Conservation (phyloP, 306 rosid genomes). For the Neltuma alba region DNA sequence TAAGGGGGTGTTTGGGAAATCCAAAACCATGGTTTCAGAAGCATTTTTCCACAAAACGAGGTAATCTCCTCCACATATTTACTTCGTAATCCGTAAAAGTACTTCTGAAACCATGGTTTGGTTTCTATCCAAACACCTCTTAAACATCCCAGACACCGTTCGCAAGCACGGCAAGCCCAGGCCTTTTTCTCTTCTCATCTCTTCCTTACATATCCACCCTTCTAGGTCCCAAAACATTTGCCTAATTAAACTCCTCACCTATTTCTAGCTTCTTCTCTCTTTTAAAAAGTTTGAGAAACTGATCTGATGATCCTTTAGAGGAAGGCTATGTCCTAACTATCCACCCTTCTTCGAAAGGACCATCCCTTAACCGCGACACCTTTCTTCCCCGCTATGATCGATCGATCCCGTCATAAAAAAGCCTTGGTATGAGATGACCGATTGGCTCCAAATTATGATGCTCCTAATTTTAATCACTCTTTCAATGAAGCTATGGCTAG, state of each 20-base stretch:
- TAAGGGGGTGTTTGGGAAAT: no score
- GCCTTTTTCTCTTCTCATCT: conserved; percentile 47
- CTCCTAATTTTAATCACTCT: conserved; percentile 7
- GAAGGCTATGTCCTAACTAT: conserved; percentile 39
- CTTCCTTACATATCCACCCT: conserved; percentile 37
- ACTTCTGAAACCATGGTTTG: no score
- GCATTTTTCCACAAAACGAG: no score
- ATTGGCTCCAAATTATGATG: conserved; percentile 51
- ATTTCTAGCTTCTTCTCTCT: conserved; percentile 46
- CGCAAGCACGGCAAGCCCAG: conserved; percentile 55
- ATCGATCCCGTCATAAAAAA: conserved; percentile 29
- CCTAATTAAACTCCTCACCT: conserved; percentile 45
- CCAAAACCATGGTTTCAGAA: no score
- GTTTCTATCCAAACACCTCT: no score
- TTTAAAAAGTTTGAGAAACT: not conserved
- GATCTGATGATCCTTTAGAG: conserved; percentile 9
- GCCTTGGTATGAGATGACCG: conserved; percentile 34
- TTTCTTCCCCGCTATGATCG: conserved; percentile 6
- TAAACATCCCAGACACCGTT: conserved; percentile 32
- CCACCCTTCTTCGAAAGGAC: conserved; percentile 38
- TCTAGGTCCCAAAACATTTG: conserved; percentile 32
- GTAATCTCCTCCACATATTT: no score
- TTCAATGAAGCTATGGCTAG: conserved; percentile 63
- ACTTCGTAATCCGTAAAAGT: no score
- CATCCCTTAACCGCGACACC: conserved; percentile 32